phyloP scores from a whole-genome alignment of 257 asterid species.

The Solanum microdontum region DNA sequence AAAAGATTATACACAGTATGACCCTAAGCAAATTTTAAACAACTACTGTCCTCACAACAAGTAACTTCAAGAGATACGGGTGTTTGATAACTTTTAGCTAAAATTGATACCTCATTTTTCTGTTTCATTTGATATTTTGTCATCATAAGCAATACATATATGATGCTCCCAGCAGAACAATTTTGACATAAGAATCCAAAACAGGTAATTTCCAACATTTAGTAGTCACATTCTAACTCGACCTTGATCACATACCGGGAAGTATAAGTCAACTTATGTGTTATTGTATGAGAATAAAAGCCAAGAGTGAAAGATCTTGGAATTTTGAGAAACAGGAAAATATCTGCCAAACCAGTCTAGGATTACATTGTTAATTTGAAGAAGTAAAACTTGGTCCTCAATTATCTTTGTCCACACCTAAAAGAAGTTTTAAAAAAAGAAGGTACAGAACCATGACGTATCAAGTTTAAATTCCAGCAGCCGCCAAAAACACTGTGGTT shows the following conservation, averaged over 20 bases:
- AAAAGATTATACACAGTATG: background rate
- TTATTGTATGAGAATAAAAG: background rate
- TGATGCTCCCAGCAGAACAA: background rate
- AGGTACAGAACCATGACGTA: background rate
- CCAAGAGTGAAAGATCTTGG: background rate
- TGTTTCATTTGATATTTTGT: background rate
- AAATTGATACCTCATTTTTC: background rate
- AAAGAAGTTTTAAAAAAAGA: background rate
- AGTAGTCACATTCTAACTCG: background rate
- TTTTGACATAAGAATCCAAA: background rate
- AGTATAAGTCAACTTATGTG: background rate
- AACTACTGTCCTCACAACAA: background rate
- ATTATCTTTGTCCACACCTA: background rate
- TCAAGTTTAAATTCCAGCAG: background rate
- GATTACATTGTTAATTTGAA: background rate
- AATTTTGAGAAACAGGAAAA: background rate
- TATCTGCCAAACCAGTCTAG: background rate
- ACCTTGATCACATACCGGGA: background rate
- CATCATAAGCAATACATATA: background rate
- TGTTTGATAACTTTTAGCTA: background rate
- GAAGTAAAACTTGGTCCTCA: background rate
- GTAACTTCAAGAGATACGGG: background rate
- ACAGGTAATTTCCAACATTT: background rate
- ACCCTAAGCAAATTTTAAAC: background rate
- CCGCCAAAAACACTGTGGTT: no score